Conservation (phyloP, 345 rosid genomes). For the Balakata baccata region DNA sequence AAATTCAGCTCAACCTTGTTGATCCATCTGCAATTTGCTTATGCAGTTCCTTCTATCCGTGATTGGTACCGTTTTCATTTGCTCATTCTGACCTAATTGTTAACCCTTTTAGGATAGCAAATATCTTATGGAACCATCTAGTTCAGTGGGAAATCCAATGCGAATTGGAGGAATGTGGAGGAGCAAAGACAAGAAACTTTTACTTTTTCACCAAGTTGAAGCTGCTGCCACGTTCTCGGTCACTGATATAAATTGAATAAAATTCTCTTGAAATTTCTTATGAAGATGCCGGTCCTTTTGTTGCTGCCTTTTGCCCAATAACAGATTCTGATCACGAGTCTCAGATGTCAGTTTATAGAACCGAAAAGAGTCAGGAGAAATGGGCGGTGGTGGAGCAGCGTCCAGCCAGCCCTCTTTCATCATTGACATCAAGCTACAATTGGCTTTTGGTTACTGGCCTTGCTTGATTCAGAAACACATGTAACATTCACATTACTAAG, state of each 20-base stretch:
- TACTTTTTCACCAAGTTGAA: background rate
- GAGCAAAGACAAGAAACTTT: too few relatives aligned
- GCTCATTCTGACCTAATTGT: too few relatives aligned
- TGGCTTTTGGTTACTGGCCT: slow-evolving; percentile 33
- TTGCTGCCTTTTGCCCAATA: background rate
- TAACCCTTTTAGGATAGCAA: too few relatives aligned
- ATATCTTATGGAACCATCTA: too few relatives aligned
- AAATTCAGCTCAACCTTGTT: background rate
- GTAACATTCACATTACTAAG: too few relatives aligned
- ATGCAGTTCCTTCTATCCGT: background rate
- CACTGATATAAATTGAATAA: slow-evolving; percentile 7
- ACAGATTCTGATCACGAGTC: slow-evolving; percentile 12
- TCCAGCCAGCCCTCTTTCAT: background rate
- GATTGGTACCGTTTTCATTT: background rate
- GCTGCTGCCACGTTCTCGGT: background rate
- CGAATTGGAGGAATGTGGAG: too few relatives aligned
- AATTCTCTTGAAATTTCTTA: slow-evolving; percentile 8
- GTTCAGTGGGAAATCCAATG: too few relatives aligned
- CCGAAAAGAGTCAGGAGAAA: background rate
- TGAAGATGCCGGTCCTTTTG: slow-evolving; percentile 9
- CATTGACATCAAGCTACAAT: background rate
- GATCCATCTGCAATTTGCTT: background rate
- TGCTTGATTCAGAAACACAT: slow-evolving; percentile 26
- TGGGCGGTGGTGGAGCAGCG: slow-evolving; percentile 13
- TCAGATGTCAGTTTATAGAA: background rate